Evolutionary conservation across 148 eudicot genomes (phyloP).

Genomic region (Vaccinium corymbosum): DNA sequence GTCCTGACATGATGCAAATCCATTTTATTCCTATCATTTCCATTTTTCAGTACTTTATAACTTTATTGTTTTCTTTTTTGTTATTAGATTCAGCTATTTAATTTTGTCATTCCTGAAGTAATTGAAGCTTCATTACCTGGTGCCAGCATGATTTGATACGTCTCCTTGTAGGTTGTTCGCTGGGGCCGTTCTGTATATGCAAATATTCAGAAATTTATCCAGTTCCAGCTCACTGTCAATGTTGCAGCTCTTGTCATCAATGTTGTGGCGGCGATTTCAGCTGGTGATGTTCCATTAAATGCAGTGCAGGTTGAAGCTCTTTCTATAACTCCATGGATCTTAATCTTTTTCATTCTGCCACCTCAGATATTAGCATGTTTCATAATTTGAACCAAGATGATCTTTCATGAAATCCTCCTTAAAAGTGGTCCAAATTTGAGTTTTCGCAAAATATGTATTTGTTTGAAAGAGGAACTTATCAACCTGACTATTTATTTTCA

Average conservation of each 20-base stretch:
- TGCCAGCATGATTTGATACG: constrained; percentile 6
- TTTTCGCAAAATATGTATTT: neutral
- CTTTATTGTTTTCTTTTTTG: neutral
- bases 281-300: constrained; percentile 78
- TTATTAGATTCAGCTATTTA: neutral
- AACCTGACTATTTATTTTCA: neutral
- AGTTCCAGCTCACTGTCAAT: constrained; percentile 96
- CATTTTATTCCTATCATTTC: neutral
- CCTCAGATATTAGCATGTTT: neutral
- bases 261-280: constrained; percentile 82
- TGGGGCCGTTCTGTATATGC: constrained; percentile 98
- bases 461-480: neutral
- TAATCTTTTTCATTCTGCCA: neutral
- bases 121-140: neutral
- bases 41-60: neutral
- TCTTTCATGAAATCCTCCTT: neutral
- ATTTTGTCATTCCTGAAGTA: neutral
- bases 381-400: neutral
- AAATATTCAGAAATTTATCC: constrained; percentile 92
- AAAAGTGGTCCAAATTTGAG: neutral
- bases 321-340: constrained; percentile 5
- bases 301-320: constrained; percentile 68
- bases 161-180: constrained; percentile 66
- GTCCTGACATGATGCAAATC: neutral
- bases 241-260: constrained; percentile 88